phyloP scores from a whole-genome alignment of 352 stramenopile species.

The Globisporangium yorkense region DNA sequence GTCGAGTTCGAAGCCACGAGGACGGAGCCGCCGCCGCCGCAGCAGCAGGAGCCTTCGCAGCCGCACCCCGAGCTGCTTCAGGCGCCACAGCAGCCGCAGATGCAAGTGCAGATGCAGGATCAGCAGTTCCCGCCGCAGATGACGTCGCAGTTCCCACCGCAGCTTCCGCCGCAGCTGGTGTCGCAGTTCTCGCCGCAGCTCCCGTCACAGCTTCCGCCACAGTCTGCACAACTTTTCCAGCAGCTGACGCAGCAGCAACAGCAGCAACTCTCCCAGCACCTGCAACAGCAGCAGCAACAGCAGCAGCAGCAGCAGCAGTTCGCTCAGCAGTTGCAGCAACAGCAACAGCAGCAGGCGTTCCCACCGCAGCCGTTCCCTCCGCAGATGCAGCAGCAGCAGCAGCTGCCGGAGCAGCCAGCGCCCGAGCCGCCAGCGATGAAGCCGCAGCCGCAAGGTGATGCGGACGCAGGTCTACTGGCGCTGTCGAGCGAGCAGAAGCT shows the following conservation, averaged over 20 bases:
- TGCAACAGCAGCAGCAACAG: neutral
- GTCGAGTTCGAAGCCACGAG: neutral
- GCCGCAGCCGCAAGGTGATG: neutral
- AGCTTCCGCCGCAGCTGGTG: neutral
- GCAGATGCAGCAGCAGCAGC: neutral
- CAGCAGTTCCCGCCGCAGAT: neutral
- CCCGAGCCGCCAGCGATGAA: neutral
- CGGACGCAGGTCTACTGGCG: neutral
- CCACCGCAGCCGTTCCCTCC: neutral
- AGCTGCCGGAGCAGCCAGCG: neutral
- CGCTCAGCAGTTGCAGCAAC: neutral
- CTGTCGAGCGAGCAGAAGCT: slow-evolving; percentile 11
- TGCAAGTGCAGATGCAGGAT: neutral
- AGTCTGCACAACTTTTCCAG: neutral
- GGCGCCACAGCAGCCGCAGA: neutral
- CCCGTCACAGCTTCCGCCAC: neutral
- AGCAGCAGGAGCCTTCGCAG: neutral
- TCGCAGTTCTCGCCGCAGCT: neutral
- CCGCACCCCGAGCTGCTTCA: neutral
- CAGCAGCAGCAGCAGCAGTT: neutral
- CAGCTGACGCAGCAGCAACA: neutral
- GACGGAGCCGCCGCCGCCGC: no score
- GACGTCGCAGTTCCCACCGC: neutral
- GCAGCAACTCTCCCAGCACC: neutral
- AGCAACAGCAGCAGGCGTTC: neutral